Evolutionary conservation across 1,139 yeast genomes (phyloP), one percentile per base, ranked within the genome.

Genomic region (Arxiozyma slooffiae): DNA sequence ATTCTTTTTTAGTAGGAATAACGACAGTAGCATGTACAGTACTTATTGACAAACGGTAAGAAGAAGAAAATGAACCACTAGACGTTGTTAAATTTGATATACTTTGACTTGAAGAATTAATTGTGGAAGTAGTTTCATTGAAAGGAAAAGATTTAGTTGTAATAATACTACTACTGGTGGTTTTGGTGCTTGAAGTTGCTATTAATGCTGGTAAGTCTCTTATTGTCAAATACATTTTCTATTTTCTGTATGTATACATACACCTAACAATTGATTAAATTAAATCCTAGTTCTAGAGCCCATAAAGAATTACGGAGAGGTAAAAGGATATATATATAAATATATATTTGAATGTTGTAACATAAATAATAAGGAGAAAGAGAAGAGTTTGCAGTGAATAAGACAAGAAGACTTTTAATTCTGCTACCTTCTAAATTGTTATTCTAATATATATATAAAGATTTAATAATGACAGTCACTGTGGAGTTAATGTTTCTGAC

Each of bases 171-270:
- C 37, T 17, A 20, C 18, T 17, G 24, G 23, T 38, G 21, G 37
- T 38, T 14, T 14, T 38, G 17, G 9, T 11, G 9, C 17, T 23
- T 2, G 36, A 7, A 11, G 18, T 4, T 22, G 43, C 43, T 16
- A 44, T 34, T 44, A 48, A 18, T 22, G 30, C 20, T 18, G 50
- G 50, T 26, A 48, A 18, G 8, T 30, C 46, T 22, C 50, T 38
- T 30, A 30, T 14, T 11, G 11, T 30, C 36, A 30, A 30, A 30
- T 30, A 30, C 36, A 30, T 30, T 30, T 14, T 30, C n/a, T 30
- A 30, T 30, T 30, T 30, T n/a, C 36, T 30, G 4, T 30, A 30
- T 30, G 14, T 30, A 14, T 26, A 7, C 14, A 14, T 30, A 30
- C n/a, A n/a, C n/a, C n/a, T n/a, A n/a, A n/a, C n/a, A n/a, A n/a